Conservation (phyloP, 2,329 filamentous ascomycete species). For the Verticillium klebahnii region DNA sequence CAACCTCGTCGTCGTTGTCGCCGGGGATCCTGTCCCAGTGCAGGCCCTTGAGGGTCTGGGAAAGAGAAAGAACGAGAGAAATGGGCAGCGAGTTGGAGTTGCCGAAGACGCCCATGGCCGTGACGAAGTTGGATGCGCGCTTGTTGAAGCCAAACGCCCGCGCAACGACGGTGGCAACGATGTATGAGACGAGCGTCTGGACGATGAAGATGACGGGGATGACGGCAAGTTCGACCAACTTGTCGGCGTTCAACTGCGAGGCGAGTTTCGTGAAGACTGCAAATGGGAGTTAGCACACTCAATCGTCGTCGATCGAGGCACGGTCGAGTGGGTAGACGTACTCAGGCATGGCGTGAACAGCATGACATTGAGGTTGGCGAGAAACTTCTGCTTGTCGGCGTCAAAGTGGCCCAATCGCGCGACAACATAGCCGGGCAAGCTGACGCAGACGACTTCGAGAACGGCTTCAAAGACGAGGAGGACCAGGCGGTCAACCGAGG, state of each 20-base stretch:
- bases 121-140: slow-evolving; percentile 87
- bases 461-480: slow-evolving; percentile 93
- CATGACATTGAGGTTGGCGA: slow-evolving; percentile 93
- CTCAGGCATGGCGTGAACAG: slow-evolving; percentile 96
- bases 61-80: slow-evolving; percentile 88
- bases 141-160: slow-evolving; percentile 76
- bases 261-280: slow-evolving; percentile 94
- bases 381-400: slow-evolving; percentile 91
- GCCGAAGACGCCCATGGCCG: slow-evolving; percentile 95
- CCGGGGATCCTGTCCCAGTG: slow-evolving; percentile 90
- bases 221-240: slow-evolving; percentile 82
- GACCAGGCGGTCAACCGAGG: slow-evolving; percentile 63
- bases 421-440: slow-evolving; percentile 88
- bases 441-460: slow-evolving; percentile 91
- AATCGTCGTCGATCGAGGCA: not conserved
- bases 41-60: slow-evolving; percentile 83
- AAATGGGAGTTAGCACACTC: not conserved
- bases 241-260: slow-evolving; percentile 87
- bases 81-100: slow-evolving; percentile 98
- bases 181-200: slow-evolving; percentile 82
- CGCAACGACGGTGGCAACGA: slow-evolving; percentile 66
- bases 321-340: slow-evolving; percentile 39
- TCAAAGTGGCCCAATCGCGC: slow-evolving; percentile 90
- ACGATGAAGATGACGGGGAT: slow-evolving; percentile 93
- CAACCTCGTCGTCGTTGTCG: slow-evolving; percentile 94